Conservation (phyloP, 345 rosid species). For the Brassica carinata region DNA sequence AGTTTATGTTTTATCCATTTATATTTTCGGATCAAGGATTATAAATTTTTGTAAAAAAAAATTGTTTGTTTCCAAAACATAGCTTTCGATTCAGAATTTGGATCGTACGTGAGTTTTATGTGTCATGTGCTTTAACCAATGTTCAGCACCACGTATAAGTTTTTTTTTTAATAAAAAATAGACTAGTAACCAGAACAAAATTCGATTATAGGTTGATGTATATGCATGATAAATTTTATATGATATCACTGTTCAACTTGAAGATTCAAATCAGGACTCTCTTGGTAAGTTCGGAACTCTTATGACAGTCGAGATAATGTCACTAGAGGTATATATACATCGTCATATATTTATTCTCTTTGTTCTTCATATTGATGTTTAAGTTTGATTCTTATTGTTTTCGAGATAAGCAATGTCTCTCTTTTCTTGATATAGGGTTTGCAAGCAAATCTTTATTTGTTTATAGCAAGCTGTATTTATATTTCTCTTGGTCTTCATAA, state of each 20-base stretch:
- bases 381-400: no score
- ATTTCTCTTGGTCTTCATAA: not conserved
- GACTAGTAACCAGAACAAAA: not conserved
- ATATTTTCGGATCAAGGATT: not conserved
- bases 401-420: no score
- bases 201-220: not conserved
- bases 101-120: not conserved
- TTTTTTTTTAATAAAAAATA: not conserved
- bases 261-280: not conserved
- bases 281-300: no score
- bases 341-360: no score
- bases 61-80: not conserved
- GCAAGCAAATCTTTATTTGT: not conserved
- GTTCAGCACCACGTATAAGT: not conserved
- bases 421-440: not conserved
- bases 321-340: no score
- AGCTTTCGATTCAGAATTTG: not conserved
- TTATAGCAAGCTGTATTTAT: not conserved
- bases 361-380: no score
- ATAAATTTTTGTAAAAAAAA: accelerated
- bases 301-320: no score
- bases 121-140: not conserved
- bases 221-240: not conserved
- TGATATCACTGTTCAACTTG: not conserved
- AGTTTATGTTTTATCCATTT: not conserved